These are phyloP conservation scores for Auricularia heimuer DNA, from an alignment of 768 basidiomycete species.

Conservation along the genomic window DNA sequence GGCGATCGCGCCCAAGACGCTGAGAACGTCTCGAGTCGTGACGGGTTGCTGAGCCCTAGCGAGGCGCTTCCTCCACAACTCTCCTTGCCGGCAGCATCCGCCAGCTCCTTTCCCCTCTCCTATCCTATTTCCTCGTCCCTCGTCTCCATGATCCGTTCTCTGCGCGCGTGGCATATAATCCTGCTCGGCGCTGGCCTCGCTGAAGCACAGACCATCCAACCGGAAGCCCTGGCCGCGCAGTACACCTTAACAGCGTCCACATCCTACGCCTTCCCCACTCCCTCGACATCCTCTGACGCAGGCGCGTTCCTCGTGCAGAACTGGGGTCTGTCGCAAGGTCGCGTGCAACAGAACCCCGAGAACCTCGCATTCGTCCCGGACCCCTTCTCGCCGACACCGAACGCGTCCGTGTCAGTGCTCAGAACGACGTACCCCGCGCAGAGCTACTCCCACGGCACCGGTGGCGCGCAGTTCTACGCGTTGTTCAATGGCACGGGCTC, in stretches of 20 bases:
- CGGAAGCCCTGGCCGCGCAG: conserved; percentile 32
- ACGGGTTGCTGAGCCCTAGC: neutral
- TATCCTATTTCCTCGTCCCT: neutral
- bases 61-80: neutral
- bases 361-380: conserved; percentile 57
- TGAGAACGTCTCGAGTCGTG: no score
- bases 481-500: conserved; percentile 49
- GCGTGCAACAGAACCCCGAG: conserved; percentile 44
- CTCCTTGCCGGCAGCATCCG: neutral
- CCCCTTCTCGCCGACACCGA: conserved; percentile 33
- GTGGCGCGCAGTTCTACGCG: conserved; percentile 59
- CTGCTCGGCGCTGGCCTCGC: no score
- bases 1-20: no score
- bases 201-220: neutral
- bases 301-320: conserved; percentile 39
- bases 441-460: conserved; percentile 47
- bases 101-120: neutral
- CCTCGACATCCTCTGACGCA: conserved; percentile 44
- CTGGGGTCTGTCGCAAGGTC: conserved; percentile 55
- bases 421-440: conserved; percentile 55
- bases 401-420: conserved; percentile 31
- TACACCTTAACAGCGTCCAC: conserved; percentile 54
- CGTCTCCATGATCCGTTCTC: neutral
- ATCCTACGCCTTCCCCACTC: conserved; percentile 51
- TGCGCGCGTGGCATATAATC: neutral